Evolutionary conservation across 768 basidiomycete species (phyloP), one percentile per base, ranked within the genome.

Genomic region (Lyophyllum semitale): DNA sequence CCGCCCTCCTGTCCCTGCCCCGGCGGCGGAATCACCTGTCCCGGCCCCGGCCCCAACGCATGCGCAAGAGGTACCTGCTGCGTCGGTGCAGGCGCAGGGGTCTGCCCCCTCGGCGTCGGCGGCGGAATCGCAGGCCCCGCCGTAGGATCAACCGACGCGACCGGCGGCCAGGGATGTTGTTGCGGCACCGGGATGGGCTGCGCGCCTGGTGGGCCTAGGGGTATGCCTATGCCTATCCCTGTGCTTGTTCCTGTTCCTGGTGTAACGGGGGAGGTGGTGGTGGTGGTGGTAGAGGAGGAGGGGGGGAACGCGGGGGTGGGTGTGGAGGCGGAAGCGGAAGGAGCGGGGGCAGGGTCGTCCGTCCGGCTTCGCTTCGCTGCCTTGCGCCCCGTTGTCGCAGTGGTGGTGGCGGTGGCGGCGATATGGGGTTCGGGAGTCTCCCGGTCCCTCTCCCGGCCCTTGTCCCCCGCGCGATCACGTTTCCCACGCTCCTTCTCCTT

Each of bases 291-390:
- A 23, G 29, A 17, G 23, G n/a, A 20, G 5, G 48, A 18, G 25
- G 51, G 51, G 12, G 40, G 37, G 27, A 30, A 47, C 4, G 49
- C 27, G 17, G 53, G 29, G 18, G 53, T 25, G 11, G 48, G 42
- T 29, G 53, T 11, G 8, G 59, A 18, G 5, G 38, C n/a, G 23
- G 58, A 4, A n/a, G 51, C 12, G 29, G 41, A 13, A 0, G 55
- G 15, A 22, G 48, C 7, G 2, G 46, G 33, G 11, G 62, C 64
- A 44, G n/a, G n/a, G n/a, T 74, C 75, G 35, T 77, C 74, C 32
- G 70, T 66, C 25, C 75, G 68, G 23, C 60, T 67, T 8, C 77
- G 66, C 55, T 78, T 78, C 6, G 68, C 59, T 4, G 74, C 71
- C 43, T 40, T 51, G 1, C 75, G 70, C 13, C 64, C 56, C 26